Conservation (phyloP, 306 rosid genomes). For the Pyrus bretschneideri region DNA sequence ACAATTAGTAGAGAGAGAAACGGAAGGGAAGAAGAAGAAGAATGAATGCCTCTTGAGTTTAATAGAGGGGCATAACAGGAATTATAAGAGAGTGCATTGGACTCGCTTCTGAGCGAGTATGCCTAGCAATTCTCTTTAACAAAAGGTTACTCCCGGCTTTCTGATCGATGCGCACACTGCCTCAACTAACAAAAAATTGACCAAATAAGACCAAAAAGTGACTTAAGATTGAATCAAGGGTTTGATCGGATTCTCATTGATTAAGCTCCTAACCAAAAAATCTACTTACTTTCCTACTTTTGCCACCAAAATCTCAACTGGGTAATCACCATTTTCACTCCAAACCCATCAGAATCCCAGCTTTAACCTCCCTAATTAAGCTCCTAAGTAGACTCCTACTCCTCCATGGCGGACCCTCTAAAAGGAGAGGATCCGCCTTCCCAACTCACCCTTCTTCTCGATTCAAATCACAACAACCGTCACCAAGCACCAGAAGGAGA, state of each 20-base stretch:
- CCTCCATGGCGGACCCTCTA: slow-evolving; percentile 36
- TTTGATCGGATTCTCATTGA: neutral
- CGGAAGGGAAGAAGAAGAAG: too few relatives aligned
- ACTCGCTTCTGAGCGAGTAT: too few relatives aligned
- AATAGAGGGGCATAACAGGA: too few relatives aligned
- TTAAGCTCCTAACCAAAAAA: neutral
- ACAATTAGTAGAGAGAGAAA: too few relatives aligned
- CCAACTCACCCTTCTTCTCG: slow-evolving; percentile 35
- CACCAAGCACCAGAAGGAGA: neutral
- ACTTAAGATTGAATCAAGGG: neutral
- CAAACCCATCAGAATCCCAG: neutral
- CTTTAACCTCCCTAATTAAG: neutral
- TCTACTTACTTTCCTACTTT: neutral
- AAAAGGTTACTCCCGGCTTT: neutral
- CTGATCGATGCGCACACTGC: neutral
- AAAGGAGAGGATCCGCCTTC: slow-evolving; percentile 28
- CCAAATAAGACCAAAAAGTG: neutral
- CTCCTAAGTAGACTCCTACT: too few relatives aligned
- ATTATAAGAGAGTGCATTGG: too few relatives aligned
- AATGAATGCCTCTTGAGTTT: too few relatives aligned
- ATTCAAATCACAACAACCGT: slow-evolving; percentile 13
- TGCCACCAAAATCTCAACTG: slow-evolving; percentile 6
- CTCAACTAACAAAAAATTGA: neutral
- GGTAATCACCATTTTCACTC: slow-evolving; percentile 5
- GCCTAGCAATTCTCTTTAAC: too few relatives aligned